A percentile compares a stretch with the other conserved stretches of the same genome.
Conservation (phyloP, 1,139 yeast species). For the Kodamaea fungicola region DNA sequence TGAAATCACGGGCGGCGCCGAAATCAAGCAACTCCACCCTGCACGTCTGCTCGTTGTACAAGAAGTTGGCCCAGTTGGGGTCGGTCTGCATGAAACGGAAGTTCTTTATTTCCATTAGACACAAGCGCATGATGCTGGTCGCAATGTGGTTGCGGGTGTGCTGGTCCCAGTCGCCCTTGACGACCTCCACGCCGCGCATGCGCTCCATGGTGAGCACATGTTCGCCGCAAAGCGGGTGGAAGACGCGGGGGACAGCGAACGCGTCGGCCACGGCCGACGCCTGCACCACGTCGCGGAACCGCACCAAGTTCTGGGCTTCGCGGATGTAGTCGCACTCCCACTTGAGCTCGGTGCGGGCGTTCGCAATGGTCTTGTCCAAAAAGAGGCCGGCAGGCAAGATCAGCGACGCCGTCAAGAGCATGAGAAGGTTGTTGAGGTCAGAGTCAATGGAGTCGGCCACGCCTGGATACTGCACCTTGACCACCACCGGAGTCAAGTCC, state of each 20-base stretch:
- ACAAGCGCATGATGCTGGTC: slow-evolving; percentile 79
- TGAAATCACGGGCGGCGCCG: slow-evolving; percentile 88
- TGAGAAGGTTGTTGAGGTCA: slow-evolving; percentile 78
- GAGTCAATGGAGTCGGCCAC: slow-evolving; percentile 91
- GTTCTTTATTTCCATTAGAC: slow-evolving; percentile 77
- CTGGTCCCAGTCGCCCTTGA: slow-evolving; percentile 74
- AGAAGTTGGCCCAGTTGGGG: slow-evolving; percentile 98
- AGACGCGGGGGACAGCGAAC: slow-evolving; percentile 79
- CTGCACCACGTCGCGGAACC: slow-evolving; percentile 58
- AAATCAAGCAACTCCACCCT: slow-evolving; percentile 86
- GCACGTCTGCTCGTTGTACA: slow-evolving; percentile 63
- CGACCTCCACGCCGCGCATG: slow-evolving; percentile 80
- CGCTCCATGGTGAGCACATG: slow-evolving; percentile 88
- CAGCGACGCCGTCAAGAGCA: slow-evolving; percentile 82
- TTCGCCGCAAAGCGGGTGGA: slow-evolving; percentile 72
- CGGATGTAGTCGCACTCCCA: slow-evolving; percentile 98
- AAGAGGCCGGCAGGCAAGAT: slow-evolving; percentile 89
- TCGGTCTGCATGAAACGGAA: slow-evolving; percentile 97
- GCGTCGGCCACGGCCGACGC: slow-evolving; percentile 50
- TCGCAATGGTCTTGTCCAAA: slow-evolving; percentile 86
- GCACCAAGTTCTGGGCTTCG: slow-evolving; percentile 77
- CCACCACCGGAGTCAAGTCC: slow-evolving; percentile 74
- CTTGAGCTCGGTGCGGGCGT: slow-evolving; percentile 87
- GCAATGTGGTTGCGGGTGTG: slow-evolving; percentile 78
- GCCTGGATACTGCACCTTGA: slow-evolving; percentile 97